Evolutionary conservation across 2,329 filamentous ascomycete species (phyloP).

Genomic region (Pezicula rhizophila): DNA sequence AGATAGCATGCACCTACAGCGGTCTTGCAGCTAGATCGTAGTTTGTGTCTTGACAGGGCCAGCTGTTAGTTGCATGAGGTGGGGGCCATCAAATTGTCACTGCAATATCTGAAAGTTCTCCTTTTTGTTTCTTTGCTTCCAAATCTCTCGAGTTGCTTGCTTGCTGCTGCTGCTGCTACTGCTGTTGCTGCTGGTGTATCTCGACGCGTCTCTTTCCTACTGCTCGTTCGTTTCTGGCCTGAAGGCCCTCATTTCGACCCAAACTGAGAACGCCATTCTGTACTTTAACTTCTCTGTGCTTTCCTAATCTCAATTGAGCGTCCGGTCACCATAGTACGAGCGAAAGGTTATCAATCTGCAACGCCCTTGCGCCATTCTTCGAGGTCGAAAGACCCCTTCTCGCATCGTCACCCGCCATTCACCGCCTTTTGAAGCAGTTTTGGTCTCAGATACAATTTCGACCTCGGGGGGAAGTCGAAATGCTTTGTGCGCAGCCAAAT

Average conservation of each 20-base stretch:
- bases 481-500: constrained; percentile 25
- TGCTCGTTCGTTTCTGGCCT: background rate
- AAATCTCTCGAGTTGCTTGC: background rate
- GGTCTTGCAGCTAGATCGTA: constrained; percentile 4
- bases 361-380: background rate
- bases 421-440: constrained; percentile 15
- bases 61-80: constrained; percentile 1
- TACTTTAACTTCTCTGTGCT: background rate
- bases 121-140: background rate
- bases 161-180: background rate
- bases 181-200: background rate
- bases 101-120: background rate
- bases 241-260: background rate
- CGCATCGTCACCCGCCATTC: constrained; percentile 3
- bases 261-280: background rate
- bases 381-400: background rate
- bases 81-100: background rate
- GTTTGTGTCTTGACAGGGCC: background rate
- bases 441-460: constrained; percentile 21
- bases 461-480: constrained; percentile 22
- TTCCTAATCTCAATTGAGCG: background rate
- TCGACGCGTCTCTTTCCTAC: background rate
- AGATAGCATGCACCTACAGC: constrained; percentile 3
- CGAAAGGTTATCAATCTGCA: background rate
- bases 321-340: constrained; percentile 1